Evolutionary conservation across 495 filamentous ascomycete species (phyloP), one percentile per base, ranked within the genome.

Genomic region (Tuber microsphaerosporum): DNA sequence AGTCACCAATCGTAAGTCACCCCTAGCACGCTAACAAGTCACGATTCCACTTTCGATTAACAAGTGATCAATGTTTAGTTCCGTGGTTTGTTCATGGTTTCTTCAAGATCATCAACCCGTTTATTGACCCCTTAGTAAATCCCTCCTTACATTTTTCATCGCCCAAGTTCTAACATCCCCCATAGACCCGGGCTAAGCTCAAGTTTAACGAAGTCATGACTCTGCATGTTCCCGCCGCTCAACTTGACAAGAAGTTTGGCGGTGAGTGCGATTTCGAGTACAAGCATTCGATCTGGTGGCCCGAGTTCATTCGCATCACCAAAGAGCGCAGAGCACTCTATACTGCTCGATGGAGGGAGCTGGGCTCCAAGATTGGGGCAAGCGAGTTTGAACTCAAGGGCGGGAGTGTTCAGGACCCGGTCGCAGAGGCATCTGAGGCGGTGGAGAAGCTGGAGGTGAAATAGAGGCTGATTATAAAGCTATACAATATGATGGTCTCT

Each of bases 71-170:
- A 20, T 20, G 31, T 71, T 20, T 79, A 94, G 92, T 97, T 71
- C 95, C 94, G 19, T 97, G 92, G 89, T 86, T 94, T 71, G 91
- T 97, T 72, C 89, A 87, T 83, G 91, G 89, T 39, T 99, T 99
- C 87, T 96, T 97, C 88, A 97, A 96, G 85, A 84, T 97, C 75
- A 94, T 99, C 85, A 92, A 89, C 31, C 94, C 94, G 42, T 98
- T 98, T 84, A 97, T 99, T 83, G 95, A 99, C 85, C 95, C 95
- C 14, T 76, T 82, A n/a, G 80, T 81, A 79, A 79, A 0, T 74
- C 17, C 51, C 69, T 26, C 71, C 19, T 31, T 42, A 20, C 48
- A 75, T 69, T 41, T n/a, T 10, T 20, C 45, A 6, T 17, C 17
- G 56, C 37, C 2, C 22, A 69, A 9, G 20, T 48, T 37, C 69